Base-by-base conservation (phyloP, 2,329 filamentous ascomycete species). In the Aspergillus sp. region DNA sequence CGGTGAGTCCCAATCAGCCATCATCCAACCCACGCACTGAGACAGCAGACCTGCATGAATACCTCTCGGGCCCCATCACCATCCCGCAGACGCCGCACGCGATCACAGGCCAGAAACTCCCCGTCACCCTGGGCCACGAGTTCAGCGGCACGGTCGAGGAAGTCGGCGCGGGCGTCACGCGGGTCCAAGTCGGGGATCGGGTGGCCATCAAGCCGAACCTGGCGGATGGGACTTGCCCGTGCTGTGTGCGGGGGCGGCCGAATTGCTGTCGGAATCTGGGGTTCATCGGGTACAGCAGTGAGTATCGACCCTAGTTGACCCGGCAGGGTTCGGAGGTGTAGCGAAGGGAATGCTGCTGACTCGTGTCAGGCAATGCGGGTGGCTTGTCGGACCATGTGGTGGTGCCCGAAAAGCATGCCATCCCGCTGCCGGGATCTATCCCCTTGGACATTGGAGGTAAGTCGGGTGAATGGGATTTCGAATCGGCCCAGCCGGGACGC, bases 51-150 rank as follows among this genome's bases (percentile, higher is more conserved):
- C 62, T 80, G 4, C 79, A 83, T 58, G 80, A 83, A 63, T 83
- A 80, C 59, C 69, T 79, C 44, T 71, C 74, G 13, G 76, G 75
- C 2, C 72, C 74, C 13, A 78, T 71, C 21, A 77, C 81, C 66
- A 76, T 78, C 1, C 81, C 82, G 2, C 57, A 55, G 11, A 57
- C 49, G 4, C 81, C 83, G 1, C 85, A 88, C 60, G 78, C 78
- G 2, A 67, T 87, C 19, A 87, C 84, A 0, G 72, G 77, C 29
- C 81, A 82, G 52, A 74, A 72, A 1, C 75, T 83, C 32, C 85
- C 84, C 3, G 75, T 87, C 9, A 84, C 78, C 0, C 72, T 88
- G 9, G 85, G 86, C 21, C 85, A 88, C 62, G 86, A 88, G 63
- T 85, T 88, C 66, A 81, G 78, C 3, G 85, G 85, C 10, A 76